Conservation (phyloP, 257 asterid species). For the Fraxinus cuspidata region DNA sequence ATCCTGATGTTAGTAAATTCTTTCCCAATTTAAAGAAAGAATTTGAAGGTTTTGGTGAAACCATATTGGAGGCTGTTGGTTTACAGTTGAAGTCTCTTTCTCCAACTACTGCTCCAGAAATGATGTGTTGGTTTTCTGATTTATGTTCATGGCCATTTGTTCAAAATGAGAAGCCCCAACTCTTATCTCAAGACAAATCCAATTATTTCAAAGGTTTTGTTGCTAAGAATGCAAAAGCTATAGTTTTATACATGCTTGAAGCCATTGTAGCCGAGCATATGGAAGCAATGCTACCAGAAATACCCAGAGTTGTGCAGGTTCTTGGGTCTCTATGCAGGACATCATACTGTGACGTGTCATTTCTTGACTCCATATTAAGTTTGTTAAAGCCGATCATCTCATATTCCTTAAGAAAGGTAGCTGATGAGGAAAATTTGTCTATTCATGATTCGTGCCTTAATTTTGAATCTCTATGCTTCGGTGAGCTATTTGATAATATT, state of each 20-base stretch:
- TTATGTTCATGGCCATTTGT: constrained; percentile 86
- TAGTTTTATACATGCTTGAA: constrained; percentile 81
- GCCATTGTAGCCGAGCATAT: constrained; percentile 81
- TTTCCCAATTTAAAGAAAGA: constrained; percentile 83
- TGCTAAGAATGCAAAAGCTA: constrained; percentile 92
- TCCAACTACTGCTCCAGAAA: constrained; percentile 69
- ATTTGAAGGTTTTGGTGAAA: constrained; percentile 82
- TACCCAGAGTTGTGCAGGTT: constrained; percentile 80
- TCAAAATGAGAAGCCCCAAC: constrained; percentile 45
- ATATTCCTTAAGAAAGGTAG: constrained; percentile 65
- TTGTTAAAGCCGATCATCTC: constrained; percentile 80
- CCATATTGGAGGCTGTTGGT: constrained; percentile 88
- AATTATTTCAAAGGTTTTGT: constrained; percentile 72
- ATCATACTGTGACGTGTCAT: constrained; percentile 74
- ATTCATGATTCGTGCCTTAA: constrained; percentile 54
- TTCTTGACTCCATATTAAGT: constrained; percentile 70
- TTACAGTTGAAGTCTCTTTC: constrained; percentile 86
- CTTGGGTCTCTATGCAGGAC: constrained; percentile 72
- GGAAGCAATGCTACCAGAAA: constrained; percentile 89
- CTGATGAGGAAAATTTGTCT: constrained; percentile 57
- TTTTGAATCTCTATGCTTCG: constrained; percentile 87
- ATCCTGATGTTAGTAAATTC: constrained; percentile 69
- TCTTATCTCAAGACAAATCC: constrained; percentile 34
- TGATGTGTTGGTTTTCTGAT: constrained; percentile 89
- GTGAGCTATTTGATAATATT: constrained; percentile 65